phyloP scores from a whole-genome alignment of 768 basidiomycete genomes.

The Psilocybe tampanensis region DNA sequence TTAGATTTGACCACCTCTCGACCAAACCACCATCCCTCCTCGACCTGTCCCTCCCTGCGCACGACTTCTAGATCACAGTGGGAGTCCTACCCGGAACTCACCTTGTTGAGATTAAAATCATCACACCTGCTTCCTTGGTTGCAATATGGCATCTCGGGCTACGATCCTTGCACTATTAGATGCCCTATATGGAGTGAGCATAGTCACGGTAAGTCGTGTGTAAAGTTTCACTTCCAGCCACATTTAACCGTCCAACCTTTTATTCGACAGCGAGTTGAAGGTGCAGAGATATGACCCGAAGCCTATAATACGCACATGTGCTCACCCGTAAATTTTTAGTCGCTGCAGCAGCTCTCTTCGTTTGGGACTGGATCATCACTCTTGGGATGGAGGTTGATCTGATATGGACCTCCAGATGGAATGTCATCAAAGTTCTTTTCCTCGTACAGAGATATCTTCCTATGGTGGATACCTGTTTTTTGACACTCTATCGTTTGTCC shows the following conservation, averaged over 20 bases:
- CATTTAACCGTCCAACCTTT: not conserved
- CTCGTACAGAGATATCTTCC: slow-evolving; percentile 15
- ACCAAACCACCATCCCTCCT: too few species aligned
- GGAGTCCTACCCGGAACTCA: too few species aligned
- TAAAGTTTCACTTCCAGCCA: not conserved
- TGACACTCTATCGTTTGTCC: slow-evolving; percentile 15
- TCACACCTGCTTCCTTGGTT: not conserved
- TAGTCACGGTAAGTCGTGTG: slow-evolving; percentile 8
- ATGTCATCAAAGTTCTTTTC: slow-evolving; percentile 13
- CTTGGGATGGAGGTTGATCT: slow-evolving; percentile 12
- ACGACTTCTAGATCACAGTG: too few species aligned
- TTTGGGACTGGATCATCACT: slow-evolving; percentile 16
- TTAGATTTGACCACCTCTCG: too few species aligned
- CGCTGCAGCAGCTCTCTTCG: slow-evolving; percentile 11
- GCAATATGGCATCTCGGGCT: not conserved
- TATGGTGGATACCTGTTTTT: slow-evolving; percentile 9
- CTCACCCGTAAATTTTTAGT: not conserved
- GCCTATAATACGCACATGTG: too few species aligned
- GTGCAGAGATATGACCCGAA: not conserved
- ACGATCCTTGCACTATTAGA: not conserved
- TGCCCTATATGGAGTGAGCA: slow-evolving; percentile 8
- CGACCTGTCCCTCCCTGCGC: too few species aligned
- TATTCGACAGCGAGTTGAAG: not conserved
- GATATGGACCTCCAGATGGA: slow-evolving; percentile 14
- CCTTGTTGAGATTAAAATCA: not conserved